These are phyloP conservation scores for Chaetomium sp. DNA, from an alignment of 2,329 filamentous ascomycete species.

Conservation along the genomic window DNA sequence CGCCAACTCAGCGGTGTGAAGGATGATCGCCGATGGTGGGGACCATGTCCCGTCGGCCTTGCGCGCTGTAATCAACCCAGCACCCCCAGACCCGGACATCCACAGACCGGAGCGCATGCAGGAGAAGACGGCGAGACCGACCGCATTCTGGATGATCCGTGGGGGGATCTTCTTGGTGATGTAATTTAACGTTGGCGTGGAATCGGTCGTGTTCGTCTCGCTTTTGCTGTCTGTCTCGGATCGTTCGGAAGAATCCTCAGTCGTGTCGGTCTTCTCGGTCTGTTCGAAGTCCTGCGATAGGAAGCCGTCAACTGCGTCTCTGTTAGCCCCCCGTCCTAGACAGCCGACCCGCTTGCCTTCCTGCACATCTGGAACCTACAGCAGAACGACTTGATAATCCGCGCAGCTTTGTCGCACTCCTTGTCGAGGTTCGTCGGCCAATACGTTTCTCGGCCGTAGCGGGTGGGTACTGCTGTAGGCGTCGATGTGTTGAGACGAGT, in stretches of 20 bases:
- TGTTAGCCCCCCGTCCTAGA: constrained; percentile 1
- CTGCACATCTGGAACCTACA: constrained; percentile 44
- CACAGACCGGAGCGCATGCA: constrained; percentile 91
- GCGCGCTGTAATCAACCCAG: constrained; percentile 76
- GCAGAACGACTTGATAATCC: constrained; percentile 86
- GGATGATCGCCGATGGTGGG: constrained; percentile 80
- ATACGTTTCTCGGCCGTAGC: constrained; percentile 28
- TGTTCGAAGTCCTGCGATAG: constrained; percentile 35
- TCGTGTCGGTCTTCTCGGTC: constrained; percentile 30
- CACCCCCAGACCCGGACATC: constrained; percentile 85
- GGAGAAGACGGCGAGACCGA: constrained; percentile 88
- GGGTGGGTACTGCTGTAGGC: constrained; percentile 15
- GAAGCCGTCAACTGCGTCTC: constrained; percentile 47
- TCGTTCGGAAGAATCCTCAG: constrained; percentile 22
- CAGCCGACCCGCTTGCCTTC: constrained; percentile 10
- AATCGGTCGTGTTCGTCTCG: constrained; percentile 27
- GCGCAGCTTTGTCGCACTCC: constrained; percentile 85
- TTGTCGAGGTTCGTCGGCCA: constrained; percentile 65
- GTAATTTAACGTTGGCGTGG: constrained; percentile 45
- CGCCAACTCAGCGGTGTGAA: constrained; percentile 82
- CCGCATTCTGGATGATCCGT: constrained; percentile 79
- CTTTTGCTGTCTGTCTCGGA: neutral
- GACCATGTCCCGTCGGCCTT: constrained; percentile 86
- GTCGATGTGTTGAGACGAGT: constrained; percentile 20
- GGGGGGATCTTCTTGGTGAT: constrained; percentile 76